Conservation (phyloP, 2,329 filamentous ascomycete species). For the Claviceps digitariae region DNA sequence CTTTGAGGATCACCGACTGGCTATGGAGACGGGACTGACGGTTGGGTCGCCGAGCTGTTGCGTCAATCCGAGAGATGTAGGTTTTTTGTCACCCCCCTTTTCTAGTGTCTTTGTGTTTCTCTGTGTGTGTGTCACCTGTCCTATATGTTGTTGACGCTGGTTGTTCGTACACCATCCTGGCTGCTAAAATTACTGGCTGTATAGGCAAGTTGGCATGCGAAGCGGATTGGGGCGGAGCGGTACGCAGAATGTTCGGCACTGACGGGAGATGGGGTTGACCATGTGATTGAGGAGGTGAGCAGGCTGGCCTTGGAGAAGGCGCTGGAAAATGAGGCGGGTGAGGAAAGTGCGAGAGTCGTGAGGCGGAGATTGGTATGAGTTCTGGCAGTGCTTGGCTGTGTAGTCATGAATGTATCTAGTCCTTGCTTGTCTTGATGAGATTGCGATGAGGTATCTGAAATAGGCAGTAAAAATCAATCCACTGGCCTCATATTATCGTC, state of each 20-base stretch:
- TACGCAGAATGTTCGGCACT: constrained; percentile 24
- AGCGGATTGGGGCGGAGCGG: constrained; percentile 14
- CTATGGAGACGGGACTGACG: constrained; percentile 1
- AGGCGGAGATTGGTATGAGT: not conserved
- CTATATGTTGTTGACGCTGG: not conserved
- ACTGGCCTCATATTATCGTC: too few species aligned
- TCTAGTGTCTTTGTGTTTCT: not conserved
- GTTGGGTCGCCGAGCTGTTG: constrained; percentile 14
- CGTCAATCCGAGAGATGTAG: constrained; percentile 17
- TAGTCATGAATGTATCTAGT: too few species aligned
- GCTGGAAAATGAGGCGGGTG: constrained; percentile 1
- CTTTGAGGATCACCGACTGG: constrained; percentile 5
- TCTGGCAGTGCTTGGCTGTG: not conserved
- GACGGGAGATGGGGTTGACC: constrained; percentile 21
- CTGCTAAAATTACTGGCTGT: not conserved
- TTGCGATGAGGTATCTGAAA: too few species aligned
- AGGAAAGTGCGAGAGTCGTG: not conserved
- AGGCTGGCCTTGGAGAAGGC: constrained; percentile 12
- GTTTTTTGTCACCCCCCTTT: not conserved
- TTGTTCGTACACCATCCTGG: not conserved
- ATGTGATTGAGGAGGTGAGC: constrained; percentile 15
- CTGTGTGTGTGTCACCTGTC: not conserved
- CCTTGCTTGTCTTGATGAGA: too few species aligned
- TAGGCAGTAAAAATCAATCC: too few species aligned
- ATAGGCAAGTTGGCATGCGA: constrained; percentile 20